Evolutionary conservation across 192 early-diverging fungal genomes (phyloP).

Genomic region (Entomortierella chlamydospora): DNA sequence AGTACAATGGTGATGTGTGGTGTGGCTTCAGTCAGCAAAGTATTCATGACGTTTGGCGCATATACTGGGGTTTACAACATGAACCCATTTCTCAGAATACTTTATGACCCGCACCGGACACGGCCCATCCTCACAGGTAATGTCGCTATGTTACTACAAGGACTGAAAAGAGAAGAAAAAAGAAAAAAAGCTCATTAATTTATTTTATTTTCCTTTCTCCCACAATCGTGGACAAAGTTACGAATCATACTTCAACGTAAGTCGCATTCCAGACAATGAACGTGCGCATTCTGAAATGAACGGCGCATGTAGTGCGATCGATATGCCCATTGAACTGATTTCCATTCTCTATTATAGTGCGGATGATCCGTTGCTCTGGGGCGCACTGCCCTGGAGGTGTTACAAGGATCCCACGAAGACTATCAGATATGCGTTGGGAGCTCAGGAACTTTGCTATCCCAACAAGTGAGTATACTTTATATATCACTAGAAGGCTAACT

Average conservation of each 20-base stretch:
- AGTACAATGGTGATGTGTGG: slow-evolving; percentile 44
- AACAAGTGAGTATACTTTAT: slow-evolving; percentile 63
- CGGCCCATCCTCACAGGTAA: slow-evolving; percentile 76
- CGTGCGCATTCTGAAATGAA: slow-evolving; percentile 5
- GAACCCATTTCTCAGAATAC: slow-evolving; percentile 67
- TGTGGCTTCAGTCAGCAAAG: slow-evolving; percentile 42
- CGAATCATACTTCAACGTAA: slow-evolving; percentile 78
- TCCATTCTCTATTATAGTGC: slow-evolving; percentile 44
- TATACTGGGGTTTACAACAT: slow-evolving; percentile 62
- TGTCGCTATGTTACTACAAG: no score
- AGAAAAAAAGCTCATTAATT: no score
- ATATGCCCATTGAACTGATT: no score
- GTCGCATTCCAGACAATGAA: slow-evolving; percentile 20
- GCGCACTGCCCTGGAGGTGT: slow-evolving; percentile 70
- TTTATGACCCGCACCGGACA: slow-evolving; percentile 66
- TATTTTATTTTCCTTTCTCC: no score
- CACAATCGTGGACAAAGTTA: slow-evolving; percentile 59
- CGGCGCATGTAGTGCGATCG: no score
- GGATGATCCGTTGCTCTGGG: slow-evolving; percentile 85
- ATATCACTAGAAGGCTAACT: neutral
- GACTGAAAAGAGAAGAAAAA: no score
- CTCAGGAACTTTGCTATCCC: slow-evolving; percentile 86
- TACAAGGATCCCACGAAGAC: slow-evolving; percentile 57
- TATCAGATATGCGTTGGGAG: slow-evolving; percentile 89
- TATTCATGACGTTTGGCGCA: slow-evolving; percentile 43